Evolutionary conservation across 176 grass and related monocot genomes (phyloP).

Genomic region (Musa acuminata): DNA sequence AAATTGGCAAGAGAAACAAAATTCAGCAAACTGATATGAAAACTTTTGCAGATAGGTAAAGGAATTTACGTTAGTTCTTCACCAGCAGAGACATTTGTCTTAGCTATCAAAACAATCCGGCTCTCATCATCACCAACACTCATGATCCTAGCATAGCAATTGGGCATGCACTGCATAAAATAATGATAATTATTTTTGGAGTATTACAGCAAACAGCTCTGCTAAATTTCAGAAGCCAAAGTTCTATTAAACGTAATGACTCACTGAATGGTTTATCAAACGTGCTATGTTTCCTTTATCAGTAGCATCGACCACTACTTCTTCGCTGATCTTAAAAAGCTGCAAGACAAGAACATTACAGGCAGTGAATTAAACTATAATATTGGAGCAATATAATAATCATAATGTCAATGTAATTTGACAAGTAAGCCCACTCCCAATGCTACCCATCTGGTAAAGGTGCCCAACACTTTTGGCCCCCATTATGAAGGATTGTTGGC

Average conservation of each 20-base stretch:
- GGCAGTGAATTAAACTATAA: too few species aligned
- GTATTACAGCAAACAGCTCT: too few species aligned
- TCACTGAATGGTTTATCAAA: conserved; percentile 97
- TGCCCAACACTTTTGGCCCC: too few species aligned
- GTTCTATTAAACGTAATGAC: conserved; percentile 6
- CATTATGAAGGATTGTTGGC: too few species aligned
- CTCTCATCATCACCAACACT: conserved; percentile 92
- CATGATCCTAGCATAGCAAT: conserved; percentile 99
- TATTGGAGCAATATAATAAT: too few species aligned
- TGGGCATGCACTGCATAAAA: conserved; percentile 76
- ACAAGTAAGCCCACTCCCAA: too few species aligned
- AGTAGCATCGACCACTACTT: conserved; percentile 97
- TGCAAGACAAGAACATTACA: conserved; percentile 11
- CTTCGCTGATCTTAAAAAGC: conserved; percentile 99
- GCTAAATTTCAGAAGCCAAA: background rate
- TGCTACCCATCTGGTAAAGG: too few species aligned
- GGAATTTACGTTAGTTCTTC: conserved; percentile 81
- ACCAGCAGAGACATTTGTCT: conserved; percentile 65
- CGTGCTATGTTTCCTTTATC: conserved; percentile 93
- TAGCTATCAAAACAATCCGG: conserved; percentile 91
- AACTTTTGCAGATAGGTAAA: conserved; percentile 1
- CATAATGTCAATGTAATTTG: too few species aligned
- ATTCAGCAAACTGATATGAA: background rate
- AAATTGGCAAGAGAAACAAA: background rate
- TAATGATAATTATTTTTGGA: background rate